Base-by-base conservation (phyloP, 768 basidiomycete species). In the Tulasnella sp. region DNA sequence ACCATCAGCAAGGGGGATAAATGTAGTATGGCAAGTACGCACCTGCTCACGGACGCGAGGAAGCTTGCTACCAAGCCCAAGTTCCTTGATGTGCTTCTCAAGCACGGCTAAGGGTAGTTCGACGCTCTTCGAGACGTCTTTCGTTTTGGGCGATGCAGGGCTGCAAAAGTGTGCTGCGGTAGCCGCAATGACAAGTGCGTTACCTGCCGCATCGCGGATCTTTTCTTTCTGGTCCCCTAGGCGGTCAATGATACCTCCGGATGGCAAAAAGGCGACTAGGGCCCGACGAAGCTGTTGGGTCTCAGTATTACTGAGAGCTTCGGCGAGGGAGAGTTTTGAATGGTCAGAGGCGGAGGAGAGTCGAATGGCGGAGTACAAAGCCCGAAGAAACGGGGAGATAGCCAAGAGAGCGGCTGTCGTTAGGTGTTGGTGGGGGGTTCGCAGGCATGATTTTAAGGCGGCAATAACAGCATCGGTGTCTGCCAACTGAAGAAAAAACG, bases 41-140 rank as follows among this genome's bases (percentile, higher is more conserved):
- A 84, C 88, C 77, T 91, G 90, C 69, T 94, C 90, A 53, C 85
- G 75, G 35, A 88, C 82, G 69, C 84, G 83, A 80, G 84, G 84
- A 6, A 84, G 83, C 72, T 92, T 93, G 69, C 86, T 89, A 40
- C 70, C 71, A 36, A 93, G 68, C 2, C 84, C 91, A 5, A 66
- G 72, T 63, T 93, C 91, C 63, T 76, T 78, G 60, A 93, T 53
- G 62, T 77, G 75, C 42, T 79, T 74, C 67, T 92, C 89, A 62
- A 88, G 86, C 29, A 81, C 71, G 63, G 73, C 71, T 48, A 84
- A 67, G 9, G 85, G 83, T 14, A 80, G 79, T 69, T 90, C 86
- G 14, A 73, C 72, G 23, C 78, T 77, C 67, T 87, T 89, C 35
- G 36, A 32, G 12, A 35, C 31, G 14, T 55, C 58, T 71, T 73